Conservation (phyloP, 495 filamentous ascomycete genomes). For the Penicillium macrosclerotiorum region DNA sequence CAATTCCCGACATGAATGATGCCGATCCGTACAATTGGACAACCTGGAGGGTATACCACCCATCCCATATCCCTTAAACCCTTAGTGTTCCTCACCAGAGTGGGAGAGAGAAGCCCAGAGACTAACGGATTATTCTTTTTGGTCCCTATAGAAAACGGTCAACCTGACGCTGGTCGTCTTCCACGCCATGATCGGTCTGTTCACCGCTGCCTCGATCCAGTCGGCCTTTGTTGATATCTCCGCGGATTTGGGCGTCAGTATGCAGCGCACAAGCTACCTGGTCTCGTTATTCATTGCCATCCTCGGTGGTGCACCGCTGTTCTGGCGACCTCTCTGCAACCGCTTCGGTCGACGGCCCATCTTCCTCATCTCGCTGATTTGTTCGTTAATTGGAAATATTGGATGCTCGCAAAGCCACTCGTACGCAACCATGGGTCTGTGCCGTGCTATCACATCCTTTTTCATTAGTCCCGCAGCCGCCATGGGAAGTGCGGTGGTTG, state of each 20-base stretch:
- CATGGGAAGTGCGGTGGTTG: conserved; percentile 44
- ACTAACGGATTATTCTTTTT: background rate
- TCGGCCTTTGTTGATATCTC: conserved; percentile 52
- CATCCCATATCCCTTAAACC: background rate
- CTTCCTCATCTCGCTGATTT: conserved; percentile 47
- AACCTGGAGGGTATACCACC: conserved; percentile 30
- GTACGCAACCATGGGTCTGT: conserved; percentile 40
- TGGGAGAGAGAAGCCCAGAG: too few species aligned
- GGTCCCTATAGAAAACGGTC: conserved; percentile 50
- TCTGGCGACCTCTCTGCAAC: conserved; percentile 55
- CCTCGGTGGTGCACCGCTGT: conserved; percentile 47
- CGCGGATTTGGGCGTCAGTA: conserved; percentile 40
- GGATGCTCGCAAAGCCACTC: conserved; percentile 44
- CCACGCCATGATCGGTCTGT: conserved; percentile 56
- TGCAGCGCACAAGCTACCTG: conserved; percentile 51
- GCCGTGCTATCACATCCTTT: conserved; percentile 46
- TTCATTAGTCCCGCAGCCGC: conserved; percentile 50
- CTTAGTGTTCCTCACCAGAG: too few species aligned
- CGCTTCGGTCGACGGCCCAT: conserved; percentile 53
- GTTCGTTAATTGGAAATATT: conserved; percentile 46
- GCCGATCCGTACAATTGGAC: conserved; percentile 57
- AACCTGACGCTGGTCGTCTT: conserved; percentile 55
- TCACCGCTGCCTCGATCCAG: conserved; percentile 52
- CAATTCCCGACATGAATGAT: conserved; percentile 43
- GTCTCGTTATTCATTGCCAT: conserved; percentile 52